Evolutionary conservation across 164 flowering plant genomes (phyloP).

Genomic region (Malania oleifera): DNA sequence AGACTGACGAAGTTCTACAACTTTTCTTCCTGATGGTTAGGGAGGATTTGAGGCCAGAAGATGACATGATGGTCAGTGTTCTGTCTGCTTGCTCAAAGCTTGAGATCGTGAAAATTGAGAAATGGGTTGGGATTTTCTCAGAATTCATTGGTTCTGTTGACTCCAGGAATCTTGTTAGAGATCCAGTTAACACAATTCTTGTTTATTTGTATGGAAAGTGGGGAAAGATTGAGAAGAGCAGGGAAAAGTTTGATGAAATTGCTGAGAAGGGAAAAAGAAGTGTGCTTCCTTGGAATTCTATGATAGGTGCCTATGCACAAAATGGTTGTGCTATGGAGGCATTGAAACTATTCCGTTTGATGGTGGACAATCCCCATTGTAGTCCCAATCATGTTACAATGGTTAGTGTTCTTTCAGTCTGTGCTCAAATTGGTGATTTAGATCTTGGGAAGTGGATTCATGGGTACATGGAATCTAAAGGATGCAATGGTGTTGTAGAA

Average conservation of each 20-base stretch:
- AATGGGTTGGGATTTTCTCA: slow-evolving; percentile 33
- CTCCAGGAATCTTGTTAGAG: background rate
- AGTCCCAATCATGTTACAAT: slow-evolving; percentile 68
- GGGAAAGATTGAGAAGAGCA: slow-evolving; percentile 43
- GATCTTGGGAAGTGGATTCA: slow-evolving; percentile 61
- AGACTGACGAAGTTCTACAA: slow-evolving; percentile 34
- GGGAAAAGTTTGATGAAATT: slow-evolving; percentile 36
- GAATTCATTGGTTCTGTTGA: slow-evolving; percentile 6
- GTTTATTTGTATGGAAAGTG: slow-evolving; percentile 52
- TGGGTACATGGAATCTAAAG: slow-evolving; percentile 28
- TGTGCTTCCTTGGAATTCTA: slow-evolving; percentile 42
- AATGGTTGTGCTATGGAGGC: slow-evolving; percentile 51
- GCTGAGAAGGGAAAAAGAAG: background rate
- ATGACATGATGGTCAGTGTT: slow-evolving; percentile 64
- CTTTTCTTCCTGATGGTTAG: slow-evolving; percentile 42
- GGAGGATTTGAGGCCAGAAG: slow-evolving; percentile 38
- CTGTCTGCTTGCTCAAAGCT: slow-evolving; percentile 61
- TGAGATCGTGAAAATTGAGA: slow-evolving; percentile 26
- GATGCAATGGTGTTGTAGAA: slow-evolving; percentile 32
- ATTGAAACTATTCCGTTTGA: slow-evolving; percentile 35
- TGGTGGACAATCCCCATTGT: slow-evolving; percentile 21
- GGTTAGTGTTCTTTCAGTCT: slow-evolving; percentile 66
- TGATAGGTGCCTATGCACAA: slow-evolving; percentile 25
- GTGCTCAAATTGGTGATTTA: slow-evolving; percentile 61
- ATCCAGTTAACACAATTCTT: slow-evolving; percentile 29